Conservation (phyloP, 306 rosid species). For the Hippophae gyantsensis region DNA sequence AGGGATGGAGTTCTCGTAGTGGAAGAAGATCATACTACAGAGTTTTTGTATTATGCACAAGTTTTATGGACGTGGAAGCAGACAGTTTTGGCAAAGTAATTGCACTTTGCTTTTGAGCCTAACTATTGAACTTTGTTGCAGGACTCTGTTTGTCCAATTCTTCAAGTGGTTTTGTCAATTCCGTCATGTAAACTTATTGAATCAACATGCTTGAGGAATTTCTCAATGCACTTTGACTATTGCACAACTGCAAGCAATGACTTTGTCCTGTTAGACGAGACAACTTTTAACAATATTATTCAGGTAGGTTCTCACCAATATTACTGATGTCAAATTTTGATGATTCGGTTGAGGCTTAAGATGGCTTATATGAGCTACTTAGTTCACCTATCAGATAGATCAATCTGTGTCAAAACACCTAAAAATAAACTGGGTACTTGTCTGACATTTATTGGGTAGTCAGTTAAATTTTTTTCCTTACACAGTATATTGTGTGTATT, state of each 20-base stretch:
- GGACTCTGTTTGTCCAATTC: conserved; percentile 84
- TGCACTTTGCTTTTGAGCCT: conserved; percentile 45
- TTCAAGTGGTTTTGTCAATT: conserved; percentile 67
- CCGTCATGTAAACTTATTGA: conserved; percentile 68
- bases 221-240: conserved; percentile 84
- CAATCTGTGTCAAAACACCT: background rate
- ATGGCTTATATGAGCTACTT: conserved; percentile 4
- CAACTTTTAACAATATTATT: conserved; percentile 54
- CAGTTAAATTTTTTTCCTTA: conserved; percentile 7
- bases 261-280: conserved; percentile 65
- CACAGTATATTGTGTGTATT: conserved; percentile 22
- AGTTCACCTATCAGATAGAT: background rate
- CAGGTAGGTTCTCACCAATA: conserved; percentile 42
- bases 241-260: conserved; percentile 74
- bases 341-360: conserved; percentile 15
- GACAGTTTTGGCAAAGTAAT: conserved; percentile 74
- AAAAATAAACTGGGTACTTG: background rate
- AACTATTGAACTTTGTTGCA: conserved; percentile 80
- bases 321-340: conserved; percentile 18
- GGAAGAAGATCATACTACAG: conserved; percentile 82
- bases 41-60: conserved; percentile 77
- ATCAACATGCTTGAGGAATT: conserved; percentile 69
- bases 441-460: background rate
- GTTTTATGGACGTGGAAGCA: conserved; percentile 83
- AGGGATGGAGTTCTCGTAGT: conserved; percentile 88